Evolutionary conservation across 169 alveolate genomes (phyloP), one percentile per base, ranked within the genome.

Genomic region (Fabrea salina): DNA sequence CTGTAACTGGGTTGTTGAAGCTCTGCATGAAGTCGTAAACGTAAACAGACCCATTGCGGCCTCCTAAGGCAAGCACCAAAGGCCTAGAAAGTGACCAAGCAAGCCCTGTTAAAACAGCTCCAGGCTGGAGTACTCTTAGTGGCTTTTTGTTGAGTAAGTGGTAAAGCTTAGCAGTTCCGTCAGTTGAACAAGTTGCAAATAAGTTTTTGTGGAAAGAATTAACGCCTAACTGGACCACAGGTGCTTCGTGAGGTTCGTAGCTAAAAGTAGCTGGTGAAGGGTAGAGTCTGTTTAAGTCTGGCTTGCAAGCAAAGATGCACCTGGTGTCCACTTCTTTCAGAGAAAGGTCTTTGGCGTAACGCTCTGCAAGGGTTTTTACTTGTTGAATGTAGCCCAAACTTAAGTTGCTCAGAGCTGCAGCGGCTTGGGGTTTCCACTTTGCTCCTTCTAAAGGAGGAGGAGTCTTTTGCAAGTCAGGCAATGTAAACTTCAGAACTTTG

Each of bases 241-340:
- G 87, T 2, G 84, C 91, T 3, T 67, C 50, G 44, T 85, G 88
- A 27, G 66, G 66, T 61, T 85, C 91, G 49, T 76, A 85, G n/a
- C 58, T 58, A 19, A 84, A 50, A 50, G 54, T 81, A 54, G 82
- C 47, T 25, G 91, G 85, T 6, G 64, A 61, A 3, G 91, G 41
- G 39, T 39, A 85, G 43, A 81, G 37, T 16, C 47, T 33, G 35
- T 51, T 70, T 4, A 85, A 49, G 57, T 85, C 88, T 39, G 91
- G 91, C 59, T 85, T 85, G n/a, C 82, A 61, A 44, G 67, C 43
- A 66, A 75, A 85, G 16, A 85, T 71, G 22, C 77, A 54, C 1
- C 54, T 80, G 16, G 86, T 77, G 33, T 82, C 64, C 0, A 85
- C 81, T 77, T 82, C 91, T 41, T 82, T 85, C 51, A 50, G 59